These are phyloP conservation scores for Tolypocladium guangdongense DNA, from an alignment of 2,329 filamentous ascomycete species.

Conservation along the genomic window DNA sequence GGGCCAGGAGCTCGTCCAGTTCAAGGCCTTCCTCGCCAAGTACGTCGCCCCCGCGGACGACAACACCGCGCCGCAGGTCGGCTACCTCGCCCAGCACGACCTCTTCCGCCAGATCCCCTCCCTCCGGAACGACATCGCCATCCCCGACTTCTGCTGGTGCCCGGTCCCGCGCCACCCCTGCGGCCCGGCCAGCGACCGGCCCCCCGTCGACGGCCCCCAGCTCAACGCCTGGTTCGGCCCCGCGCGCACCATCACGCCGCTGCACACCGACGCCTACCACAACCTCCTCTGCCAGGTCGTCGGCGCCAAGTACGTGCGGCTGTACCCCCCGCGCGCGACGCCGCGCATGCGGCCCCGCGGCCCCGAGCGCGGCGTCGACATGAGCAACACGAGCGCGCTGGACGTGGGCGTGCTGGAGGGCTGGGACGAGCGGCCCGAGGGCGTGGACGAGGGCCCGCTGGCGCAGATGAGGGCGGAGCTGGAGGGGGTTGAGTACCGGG, in stretches of 20 bases:
- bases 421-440: slow-evolving; percentile 33
- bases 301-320: slow-evolving; percentile 80
- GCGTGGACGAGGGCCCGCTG: slow-evolving; percentile 19
- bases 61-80: slow-evolving; percentile 27
- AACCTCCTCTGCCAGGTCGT: slow-evolving; percentile 87
- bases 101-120: slow-evolving; percentile 73
- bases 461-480: slow-evolving; percentile 37
- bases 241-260: slow-evolving; percentile 73
- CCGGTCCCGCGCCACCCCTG: slow-evolving; percentile 46
- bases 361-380: slow-evolving; percentile 63
- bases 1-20: slow-evolving; percentile 71
- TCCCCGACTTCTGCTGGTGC: slow-evolving; percentile 80
- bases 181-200: slow-evolving; percentile 22
- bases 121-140: slow-evolving; percentile 61
- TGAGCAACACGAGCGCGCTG: slow-evolving; percentile 79
- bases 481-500: slow-evolving; percentile 51
- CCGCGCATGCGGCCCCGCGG: slow-evolving; percentile 48
- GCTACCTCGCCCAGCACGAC: slow-evolving; percentile 88
- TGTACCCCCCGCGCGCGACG: slow-evolving; percentile 63
- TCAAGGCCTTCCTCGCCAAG: slow-evolving; percentile 55
- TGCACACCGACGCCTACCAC: slow-evolving; percentile 91
- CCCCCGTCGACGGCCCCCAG: slow-evolving; percentile 46
- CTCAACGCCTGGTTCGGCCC: slow-evolving; percentile 94
- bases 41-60: slow-evolving; percentile 38
- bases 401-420: slow-evolving; percentile 64